Base-by-base conservation (phyloP, 2,329 filamentous ascomycete species). In the Neodidymelliopsis sp. region DNA sequence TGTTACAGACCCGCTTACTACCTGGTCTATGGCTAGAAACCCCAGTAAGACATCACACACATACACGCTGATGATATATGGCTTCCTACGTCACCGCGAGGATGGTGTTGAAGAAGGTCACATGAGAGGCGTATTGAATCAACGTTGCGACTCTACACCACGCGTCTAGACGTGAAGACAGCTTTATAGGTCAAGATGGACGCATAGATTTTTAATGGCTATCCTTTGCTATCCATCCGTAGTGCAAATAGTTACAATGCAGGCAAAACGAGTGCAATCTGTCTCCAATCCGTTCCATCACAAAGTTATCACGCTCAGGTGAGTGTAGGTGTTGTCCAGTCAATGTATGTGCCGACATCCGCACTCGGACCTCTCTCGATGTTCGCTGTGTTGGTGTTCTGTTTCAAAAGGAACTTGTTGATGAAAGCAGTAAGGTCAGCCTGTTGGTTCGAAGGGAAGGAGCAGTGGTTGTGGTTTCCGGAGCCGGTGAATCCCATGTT, bases 401-500 rank as follows among this genome's bases (percentile, higher is more conserved):
- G 52, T 40, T 60, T 56, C 23, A 65, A 65, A 64, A 72, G 66
- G 65, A 83, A 84, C 65, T 79, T 80, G 71, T 80, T 77, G 66
- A 84, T 80, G 67, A 79, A 85, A 6, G 76, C 74, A 29, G 71
- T 79, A 25, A 85, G 73, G 28, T 84, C 81, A 25, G 74, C 54
- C 56, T 79, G 73, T 71, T 83, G 79, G 22, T 75, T 71, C 30
- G 74, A 74, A 4, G 82, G 83, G 71, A 85, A 84, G 61, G 69
- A 65, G 69, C 82, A 85, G 64, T 85, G 83, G 50, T 72, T 71
- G 66, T 84, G 79, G 50, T 77, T 77, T 27, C 80, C 81, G 24
- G 79, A 73, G 60, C 83, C 76, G 24, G 80, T 81, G 67, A 83
- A 83, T 2, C 82, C 82, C 79, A 84, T 82, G 67, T 80, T 77